These are phyloP conservation scores for Nyssa sinensis DNA, from an alignment of 148 eudicot genomes.

Conservation along the genomic window DNA sequence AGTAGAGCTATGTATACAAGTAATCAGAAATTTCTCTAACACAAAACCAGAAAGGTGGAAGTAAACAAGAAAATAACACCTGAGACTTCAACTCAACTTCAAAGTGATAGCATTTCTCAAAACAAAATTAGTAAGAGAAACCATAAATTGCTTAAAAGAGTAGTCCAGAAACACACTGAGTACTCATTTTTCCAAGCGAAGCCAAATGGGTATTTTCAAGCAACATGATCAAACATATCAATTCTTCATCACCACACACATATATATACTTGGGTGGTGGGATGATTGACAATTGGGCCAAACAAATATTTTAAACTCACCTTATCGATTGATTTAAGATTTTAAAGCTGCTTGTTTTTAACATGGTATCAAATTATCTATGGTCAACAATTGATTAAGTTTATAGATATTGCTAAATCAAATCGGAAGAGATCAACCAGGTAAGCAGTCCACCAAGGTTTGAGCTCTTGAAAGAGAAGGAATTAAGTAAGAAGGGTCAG, in stretches of 20 bases:
- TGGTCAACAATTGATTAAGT: no score
- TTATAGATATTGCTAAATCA: no score
- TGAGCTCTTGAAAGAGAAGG: no score
- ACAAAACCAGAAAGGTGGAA: not conserved
- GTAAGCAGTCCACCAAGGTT: no score
- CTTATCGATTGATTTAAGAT: no score
- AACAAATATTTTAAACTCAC: no score
- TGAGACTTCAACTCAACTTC: slow-evolving; percentile 13
- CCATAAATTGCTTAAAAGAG: not conserved
- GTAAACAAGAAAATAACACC: slow-evolving; percentile 14
- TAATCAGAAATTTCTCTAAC: not conserved
- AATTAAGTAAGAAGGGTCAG: no score
- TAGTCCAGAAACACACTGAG: not conserved
- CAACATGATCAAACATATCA: not conserved
- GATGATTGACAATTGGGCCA: no score
- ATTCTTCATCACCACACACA: not conserved
- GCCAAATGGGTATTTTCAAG: not conserved
- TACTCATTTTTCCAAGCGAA: not conserved
- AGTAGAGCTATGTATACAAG: not conserved
- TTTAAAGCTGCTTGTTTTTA: no score
- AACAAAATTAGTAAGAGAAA: slow-evolving; percentile 10
- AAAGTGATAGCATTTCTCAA: slow-evolving; percentile 19
- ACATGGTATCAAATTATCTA: no score
- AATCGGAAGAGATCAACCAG: no score
- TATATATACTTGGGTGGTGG: no score